Conservation (phyloP, 768 basidiomycete species). For the Fistulinella prunicolor region DNA sequence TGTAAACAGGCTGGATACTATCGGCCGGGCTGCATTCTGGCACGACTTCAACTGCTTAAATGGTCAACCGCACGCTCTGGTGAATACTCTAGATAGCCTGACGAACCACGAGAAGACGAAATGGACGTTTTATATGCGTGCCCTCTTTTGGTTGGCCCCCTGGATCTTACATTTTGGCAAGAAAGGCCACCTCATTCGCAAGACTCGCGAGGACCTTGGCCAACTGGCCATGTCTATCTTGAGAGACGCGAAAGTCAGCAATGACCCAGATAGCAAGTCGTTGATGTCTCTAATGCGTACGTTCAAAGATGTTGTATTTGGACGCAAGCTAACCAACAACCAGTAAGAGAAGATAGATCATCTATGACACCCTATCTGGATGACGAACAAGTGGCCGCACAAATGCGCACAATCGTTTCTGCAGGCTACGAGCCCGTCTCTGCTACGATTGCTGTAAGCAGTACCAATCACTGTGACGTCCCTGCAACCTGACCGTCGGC, state of each 20-base stretch:
- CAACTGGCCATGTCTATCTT: constrained; percentile 50
- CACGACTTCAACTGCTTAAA: constrained; percentile 59
- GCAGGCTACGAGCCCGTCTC: constrained; percentile 48
- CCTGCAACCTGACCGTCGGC: constrained; percentile 5
- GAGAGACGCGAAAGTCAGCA: constrained; percentile 48
- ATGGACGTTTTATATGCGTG: constrained; percentile 63
- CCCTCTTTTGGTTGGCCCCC: constrained; percentile 60
- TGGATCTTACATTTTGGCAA: constrained; percentile 52
- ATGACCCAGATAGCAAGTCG: constrained; percentile 44
- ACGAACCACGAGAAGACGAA: constrained; percentile 58
- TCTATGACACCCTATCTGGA: constrained; percentile 38
- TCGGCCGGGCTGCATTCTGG: constrained; percentile 60
- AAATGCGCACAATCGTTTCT: constrained; percentile 62
- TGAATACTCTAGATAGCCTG: constrained; percentile 53
- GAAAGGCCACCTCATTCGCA: constrained; percentile 56
- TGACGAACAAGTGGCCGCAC: constrained; percentile 52
- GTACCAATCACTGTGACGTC: background rate
- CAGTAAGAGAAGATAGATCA: constrained; percentile 45
- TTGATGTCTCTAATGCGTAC: constrained; percentile 56
- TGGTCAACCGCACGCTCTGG: constrained; percentile 45
- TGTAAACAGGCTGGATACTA: constrained; percentile 49
- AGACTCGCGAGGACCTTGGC: constrained; percentile 53
- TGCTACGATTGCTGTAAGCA: constrained; percentile 33
- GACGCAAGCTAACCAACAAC: constrained; percentile 2
- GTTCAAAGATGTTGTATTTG: background rate